phyloP scores from a whole-genome alignment of 164 flowering plant species.

The Annona cherimola region DNA sequence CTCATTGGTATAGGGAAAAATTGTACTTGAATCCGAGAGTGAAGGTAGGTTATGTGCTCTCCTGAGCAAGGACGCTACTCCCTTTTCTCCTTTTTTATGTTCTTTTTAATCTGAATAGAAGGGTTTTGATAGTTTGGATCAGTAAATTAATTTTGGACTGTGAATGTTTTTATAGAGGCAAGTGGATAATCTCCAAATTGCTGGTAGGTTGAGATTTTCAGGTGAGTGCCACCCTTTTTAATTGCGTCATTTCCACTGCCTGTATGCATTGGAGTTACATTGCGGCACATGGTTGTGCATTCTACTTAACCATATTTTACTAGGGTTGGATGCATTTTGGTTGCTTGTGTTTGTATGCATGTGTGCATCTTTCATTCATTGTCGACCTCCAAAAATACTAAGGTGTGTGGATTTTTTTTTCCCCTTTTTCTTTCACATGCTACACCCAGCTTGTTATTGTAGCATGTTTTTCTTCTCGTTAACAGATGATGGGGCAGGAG shows the following conservation, averaged over 20 bases:
- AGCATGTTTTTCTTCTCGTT: not conserved
- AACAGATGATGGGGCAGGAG: conserved; percentile 3
- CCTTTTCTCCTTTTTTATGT: conserved; percentile 3
- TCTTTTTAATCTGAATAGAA: conserved; percentile 16
- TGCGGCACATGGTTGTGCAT: conserved; percentile 1
- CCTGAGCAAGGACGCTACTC: conserved; percentile 18
- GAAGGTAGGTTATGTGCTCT: conserved; percentile 41
- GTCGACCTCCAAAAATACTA: not conserved
- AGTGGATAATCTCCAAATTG: conserved; percentile 79
- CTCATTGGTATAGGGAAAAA: conserved; percentile 16
- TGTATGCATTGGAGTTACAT: not conserved
- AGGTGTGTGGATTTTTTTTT: not conserved
- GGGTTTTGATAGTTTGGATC: conserved; percentile 23
- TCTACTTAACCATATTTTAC: not conserved
- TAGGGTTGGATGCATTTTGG: not conserved
- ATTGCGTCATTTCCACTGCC: conserved; percentile 5
- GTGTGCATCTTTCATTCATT: not conserved
- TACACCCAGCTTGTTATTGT: not conserved
- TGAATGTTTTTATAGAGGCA: conserved; percentile 87
- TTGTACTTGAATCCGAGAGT: conserved; percentile 23
- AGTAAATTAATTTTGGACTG: conserved; percentile 45
- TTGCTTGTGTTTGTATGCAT: not conserved
- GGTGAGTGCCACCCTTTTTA: conserved; percentile 76
- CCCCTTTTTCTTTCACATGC: not conserved
- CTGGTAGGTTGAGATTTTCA: conserved; percentile 78